Base-by-base conservation (phyloP, 495 filamentous ascomycete genomes). In the Hypomontagnella submonticulosa region DNA sequence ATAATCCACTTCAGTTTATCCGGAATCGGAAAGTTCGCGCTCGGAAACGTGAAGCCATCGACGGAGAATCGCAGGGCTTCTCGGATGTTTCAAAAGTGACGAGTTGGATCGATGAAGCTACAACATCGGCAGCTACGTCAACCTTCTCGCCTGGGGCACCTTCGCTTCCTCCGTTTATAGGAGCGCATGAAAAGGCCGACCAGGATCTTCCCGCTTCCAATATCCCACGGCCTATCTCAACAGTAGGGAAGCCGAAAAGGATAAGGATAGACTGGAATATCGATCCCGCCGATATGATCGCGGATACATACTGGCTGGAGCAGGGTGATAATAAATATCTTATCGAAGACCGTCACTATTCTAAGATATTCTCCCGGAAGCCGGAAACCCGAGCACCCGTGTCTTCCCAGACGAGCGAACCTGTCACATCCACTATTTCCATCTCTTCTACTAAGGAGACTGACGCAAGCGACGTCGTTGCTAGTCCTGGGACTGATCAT, bases 1-100 rank as follows among this genome's bases (percentile, higher is more conserved):
- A 97, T 67, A 94, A 97, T 72, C 93, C 92, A 4, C 80, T 97
- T 18, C 93, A 97, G 70, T 89, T 87, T 66, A 88, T 97, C 47
- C 87, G 93, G 15, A 96, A 97, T 68, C 83, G 93, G 18, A 90
- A 91, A 63, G 82, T 93, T 4, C 84, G 93, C 49, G 87, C 88
- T 51, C 82, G 91, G 20, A 90, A 92, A 72, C 81, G 89, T 30
- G 86, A 85, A 57, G 73, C 82, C 0, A 87, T 96, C 34, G 86
- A 93, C 68, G 82, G 88, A 12, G 86, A 90, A 42, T 79, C 82
- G n/a, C 85, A 90, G 49, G 90, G 90, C 1, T 97, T 93, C 84
- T 81, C 84, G 52, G 89, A 96, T 73, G 73, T 89, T 4, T 77
- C 82, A 2, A 84, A 74, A 46, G 90, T 96, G 2, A 86, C 84